Conservation (phyloP, 352 stramenopile genomes). For the Pythium chondricola region DNA sequence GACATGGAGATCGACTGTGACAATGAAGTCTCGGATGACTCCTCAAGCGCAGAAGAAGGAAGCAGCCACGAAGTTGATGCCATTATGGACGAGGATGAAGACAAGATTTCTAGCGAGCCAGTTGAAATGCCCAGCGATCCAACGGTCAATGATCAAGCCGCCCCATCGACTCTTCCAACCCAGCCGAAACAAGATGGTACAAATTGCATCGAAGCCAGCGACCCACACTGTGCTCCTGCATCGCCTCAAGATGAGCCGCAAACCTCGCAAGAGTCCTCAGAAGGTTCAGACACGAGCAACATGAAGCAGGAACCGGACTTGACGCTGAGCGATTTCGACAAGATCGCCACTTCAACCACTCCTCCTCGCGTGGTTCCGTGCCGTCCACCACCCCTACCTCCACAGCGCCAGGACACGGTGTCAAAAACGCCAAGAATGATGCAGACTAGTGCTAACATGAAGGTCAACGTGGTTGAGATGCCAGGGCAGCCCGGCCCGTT, state of each 20-base stretch:
- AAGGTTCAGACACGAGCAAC: neutral
- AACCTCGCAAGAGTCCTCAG: conserved; percentile 14
- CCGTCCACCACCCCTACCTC: neutral
- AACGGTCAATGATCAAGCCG: too few species aligned
- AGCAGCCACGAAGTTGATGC: too few species aligned
- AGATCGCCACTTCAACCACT: neutral
- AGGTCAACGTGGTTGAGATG: too few species aligned
- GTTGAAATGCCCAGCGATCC: neutral
- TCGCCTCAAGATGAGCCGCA: too few species aligned
- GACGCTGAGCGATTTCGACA: conserved; percentile 8
- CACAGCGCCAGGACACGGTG: neutral
- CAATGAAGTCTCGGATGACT: neutral
- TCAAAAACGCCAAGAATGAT: neutral
- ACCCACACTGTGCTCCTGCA: too few species aligned
- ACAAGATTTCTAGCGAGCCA: neutral
- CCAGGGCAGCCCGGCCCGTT: too few species aligned
- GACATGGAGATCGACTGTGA: too few species aligned
- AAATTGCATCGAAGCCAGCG: too few species aligned
- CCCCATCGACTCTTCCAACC: too few species aligned
- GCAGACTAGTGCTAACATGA: too few species aligned
- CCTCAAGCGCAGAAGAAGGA: too few species aligned
- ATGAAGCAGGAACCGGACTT: neutral
- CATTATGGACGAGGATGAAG: neutral
- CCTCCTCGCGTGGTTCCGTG: neutral
- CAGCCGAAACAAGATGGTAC: too few species aligned